These are phyloP conservation scores for Hypholoma fasciculare DNA, from an alignment of 768 basidiomycete genomes.

Conservation along the genomic window DNA sequence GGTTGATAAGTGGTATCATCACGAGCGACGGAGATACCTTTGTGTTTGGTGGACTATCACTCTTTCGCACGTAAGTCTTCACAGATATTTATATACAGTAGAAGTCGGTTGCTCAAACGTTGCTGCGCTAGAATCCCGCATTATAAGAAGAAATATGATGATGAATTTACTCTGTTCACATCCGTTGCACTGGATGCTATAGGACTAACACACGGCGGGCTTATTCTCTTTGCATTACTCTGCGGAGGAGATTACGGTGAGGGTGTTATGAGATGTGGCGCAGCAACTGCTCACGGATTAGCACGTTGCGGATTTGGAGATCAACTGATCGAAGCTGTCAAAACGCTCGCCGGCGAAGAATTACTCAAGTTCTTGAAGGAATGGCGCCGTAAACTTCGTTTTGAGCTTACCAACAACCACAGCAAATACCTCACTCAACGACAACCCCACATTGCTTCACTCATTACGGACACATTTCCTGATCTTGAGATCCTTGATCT, in stretches of 20 bases:
- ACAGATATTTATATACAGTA: background rate
- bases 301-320: slow-evolving; percentile 63
- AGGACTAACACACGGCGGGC: background rate
- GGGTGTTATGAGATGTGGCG: slow-evolving; percentile 49
- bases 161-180: background rate
- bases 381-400: background rate
- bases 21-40: slow-evolving; percentile 20
- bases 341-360: background rate
- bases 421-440: background rate
- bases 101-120: no score
- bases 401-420: background rate
- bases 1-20: slow-evolving; percentile 10
- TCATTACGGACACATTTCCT: slow-evolving; percentile 2
- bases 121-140: background rate
- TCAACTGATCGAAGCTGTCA: slow-evolving; percentile 26
- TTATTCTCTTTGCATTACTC: slow-evolving; percentile 62
- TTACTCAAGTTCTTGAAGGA: background rate
- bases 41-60: slow-evolving; percentile 14
- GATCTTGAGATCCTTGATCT: background rate
- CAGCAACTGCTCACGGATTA: slow-evolving; percentile 53
- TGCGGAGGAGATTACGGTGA: slow-evolving; percentile 70
- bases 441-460: background rate
- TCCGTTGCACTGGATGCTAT: background rate
- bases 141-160: background rate
- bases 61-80: slow-evolving; percentile 3